These are phyloP conservation scores for Sphaerulina vaccinii DNA, from an alignment of 2,329 filamentous ascomycete species.

Conservation along the genomic window DNA sequence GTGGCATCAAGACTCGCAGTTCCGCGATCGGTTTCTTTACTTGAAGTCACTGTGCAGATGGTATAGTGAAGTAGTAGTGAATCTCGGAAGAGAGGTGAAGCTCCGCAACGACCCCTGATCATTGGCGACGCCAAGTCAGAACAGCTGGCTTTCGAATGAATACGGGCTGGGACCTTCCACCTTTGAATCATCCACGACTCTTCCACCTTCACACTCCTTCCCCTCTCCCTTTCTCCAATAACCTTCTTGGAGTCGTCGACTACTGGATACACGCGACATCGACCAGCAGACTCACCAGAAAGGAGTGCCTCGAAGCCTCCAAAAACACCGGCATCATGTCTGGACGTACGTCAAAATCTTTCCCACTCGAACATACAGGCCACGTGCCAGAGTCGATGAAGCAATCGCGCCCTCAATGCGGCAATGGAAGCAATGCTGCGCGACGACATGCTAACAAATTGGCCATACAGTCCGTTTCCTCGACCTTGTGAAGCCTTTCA, in stretches of 20 bases:
- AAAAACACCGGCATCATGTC: constrained; percentile 16
- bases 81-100: neutral
- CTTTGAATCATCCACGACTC: neutral
- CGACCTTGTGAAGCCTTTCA: constrained; percentile 99
- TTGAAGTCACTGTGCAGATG: too few relatives aligned
- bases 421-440: neutral
- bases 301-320: constrained; percentile 16
- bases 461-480: constrained; percentile 82
- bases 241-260: neutral
- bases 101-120: neutral
- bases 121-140: neutral
- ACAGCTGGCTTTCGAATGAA: neutral
- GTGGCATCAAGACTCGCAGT: too few relatives aligned
- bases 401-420: neutral
- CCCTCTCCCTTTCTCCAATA: neutral
- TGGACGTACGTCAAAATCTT: constrained; percentile 19
- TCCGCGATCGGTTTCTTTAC: too few relatives aligned
- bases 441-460: constrained; percentile 19
- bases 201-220: neutral
- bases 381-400: neutral
- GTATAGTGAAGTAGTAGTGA: neutral
- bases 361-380: neutral
- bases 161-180: too few relatives aligned
- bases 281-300: neutral
- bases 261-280: neutral